Evolutionary conservation across 2,329 filamentous ascomycete genomes (phyloP).

Genomic region (Orbilia ellipsospora): DNA sequence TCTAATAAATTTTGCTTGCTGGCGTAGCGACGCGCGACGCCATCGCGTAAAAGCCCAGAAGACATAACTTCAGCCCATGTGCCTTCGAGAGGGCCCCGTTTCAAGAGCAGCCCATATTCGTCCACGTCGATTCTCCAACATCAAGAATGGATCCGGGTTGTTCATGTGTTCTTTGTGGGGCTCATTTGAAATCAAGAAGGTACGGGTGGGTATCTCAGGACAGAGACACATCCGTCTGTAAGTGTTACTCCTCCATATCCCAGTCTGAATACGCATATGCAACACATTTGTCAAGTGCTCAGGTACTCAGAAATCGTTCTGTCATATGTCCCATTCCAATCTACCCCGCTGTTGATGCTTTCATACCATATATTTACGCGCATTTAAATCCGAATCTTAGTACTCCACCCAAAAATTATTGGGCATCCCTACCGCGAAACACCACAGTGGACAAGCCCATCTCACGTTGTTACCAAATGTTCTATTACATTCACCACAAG

Average conservation of each 20-base stretch:
- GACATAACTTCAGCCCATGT: too few species aligned
- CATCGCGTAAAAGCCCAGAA: too few species aligned
- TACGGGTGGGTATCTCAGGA: neutral
- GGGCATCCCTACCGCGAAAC: conserved; percentile 15
- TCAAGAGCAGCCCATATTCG: too few species aligned
- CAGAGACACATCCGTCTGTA: conserved; percentile 10
- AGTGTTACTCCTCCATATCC: conserved; percentile 5
- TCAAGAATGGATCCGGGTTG: conserved; percentile 23
- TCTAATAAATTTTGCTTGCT: too few species aligned
- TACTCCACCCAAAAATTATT: conserved; percentile 25
- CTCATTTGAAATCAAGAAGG: neutral
- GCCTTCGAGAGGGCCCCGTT: too few species aligned
- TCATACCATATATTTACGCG: neutral
- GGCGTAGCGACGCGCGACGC: too few species aligned
- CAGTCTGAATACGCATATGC: neutral
- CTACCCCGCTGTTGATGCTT: neutral
- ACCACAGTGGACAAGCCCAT: conserved; percentile 1
- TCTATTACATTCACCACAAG: neutral
- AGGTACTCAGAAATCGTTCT: neutral
- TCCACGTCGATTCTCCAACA: too few species aligned
- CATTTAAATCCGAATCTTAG: too few species aligned
- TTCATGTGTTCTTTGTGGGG: conserved; percentile 29
- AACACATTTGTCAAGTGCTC: neutral
- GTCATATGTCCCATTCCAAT: neutral
- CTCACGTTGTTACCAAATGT: conserved; percentile 2